Percentiles rank a stretch among this genome's conserved stretches.
Evolutionary conservation across 768 basidiomycete species (phyloP).

Genomic region (Podaxis sp.): DNA sequence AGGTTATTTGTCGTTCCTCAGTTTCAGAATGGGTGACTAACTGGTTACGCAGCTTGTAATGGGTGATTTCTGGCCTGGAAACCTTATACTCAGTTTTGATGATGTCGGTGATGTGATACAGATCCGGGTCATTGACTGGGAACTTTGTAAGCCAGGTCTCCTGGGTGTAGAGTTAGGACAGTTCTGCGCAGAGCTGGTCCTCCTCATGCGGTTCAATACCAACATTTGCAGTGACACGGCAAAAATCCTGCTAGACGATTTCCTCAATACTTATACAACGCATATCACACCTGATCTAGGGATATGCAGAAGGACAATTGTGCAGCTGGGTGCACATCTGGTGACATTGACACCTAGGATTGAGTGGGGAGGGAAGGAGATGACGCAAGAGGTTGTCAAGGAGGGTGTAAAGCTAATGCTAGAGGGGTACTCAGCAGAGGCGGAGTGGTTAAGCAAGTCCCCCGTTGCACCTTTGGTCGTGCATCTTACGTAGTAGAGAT

Average conservation of each 20-base stretch:
- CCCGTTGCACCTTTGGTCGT: conserved; percentile 19
- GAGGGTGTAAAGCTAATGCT: conserved; percentile 46
- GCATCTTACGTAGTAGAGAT: not conserved
- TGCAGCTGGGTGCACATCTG: conserved; percentile 54
- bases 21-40: not conserved
- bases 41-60: conserved; percentile 36
- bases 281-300: conserved; percentile 21
- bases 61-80: conserved; percentile 78
- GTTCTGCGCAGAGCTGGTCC: conserved; percentile 56
- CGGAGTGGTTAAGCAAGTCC: conserved; percentile 19
- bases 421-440: conserved; percentile 24
- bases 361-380: conserved; percentile 45
- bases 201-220: conserved; percentile 43
- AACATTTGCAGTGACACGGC: conserved; percentile 29
- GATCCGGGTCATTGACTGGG: conserved; percentile 62
- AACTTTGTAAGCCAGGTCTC: conserved; percentile 53
- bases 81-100: conserved; percentile 44
- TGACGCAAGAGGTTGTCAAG: conserved; percentile 41
- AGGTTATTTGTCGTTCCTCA: conserved; percentile 8
- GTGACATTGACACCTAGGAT: conserved; percentile 45
- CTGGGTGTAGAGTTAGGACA: conserved; percentile 60
- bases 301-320: conserved; percentile 30
- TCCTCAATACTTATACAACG: conserved; percentile 41
- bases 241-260: conserved; percentile 33
- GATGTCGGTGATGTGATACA: conserved; percentile 30